phyloP scores from a whole-genome alignment of 2,329 filamentous ascomycete genomes.

The Cladophialophora psammophila region DNA sequence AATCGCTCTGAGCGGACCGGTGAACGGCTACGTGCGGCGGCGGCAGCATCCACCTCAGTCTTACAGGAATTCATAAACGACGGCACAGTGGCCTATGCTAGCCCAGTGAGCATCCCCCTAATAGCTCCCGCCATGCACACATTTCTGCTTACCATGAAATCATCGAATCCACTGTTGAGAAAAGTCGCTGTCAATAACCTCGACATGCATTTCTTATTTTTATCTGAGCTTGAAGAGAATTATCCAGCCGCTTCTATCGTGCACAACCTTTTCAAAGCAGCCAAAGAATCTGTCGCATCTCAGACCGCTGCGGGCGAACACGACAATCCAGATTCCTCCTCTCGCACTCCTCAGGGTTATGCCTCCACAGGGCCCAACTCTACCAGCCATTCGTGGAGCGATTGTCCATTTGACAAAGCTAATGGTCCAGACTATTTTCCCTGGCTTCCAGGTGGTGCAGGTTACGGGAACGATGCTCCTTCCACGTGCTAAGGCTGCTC shows the following conservation, averaged over 20 bases:
- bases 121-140: not conserved
- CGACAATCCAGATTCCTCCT: too few species aligned
- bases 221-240: conserved; percentile 3
- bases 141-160: not conserved
- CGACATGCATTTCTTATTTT: not conserved
- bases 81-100: not conserved
- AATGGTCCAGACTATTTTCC: too few species aligned
- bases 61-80: not conserved
- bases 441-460: too few species aligned
- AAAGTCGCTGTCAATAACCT: not conserved
- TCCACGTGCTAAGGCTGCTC: too few species aligned
- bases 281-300: not conserved
- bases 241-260: conserved; percentile 9
- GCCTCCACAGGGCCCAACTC: too few species aligned
- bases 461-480: too few species aligned
- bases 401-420: too few species aligned
- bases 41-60: not conserved
- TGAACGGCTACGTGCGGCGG: not conserved
- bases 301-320: too few species aligned
- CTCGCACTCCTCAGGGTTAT: too few species aligned
- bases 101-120: not conserved
- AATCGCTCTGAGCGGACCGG: not conserved
- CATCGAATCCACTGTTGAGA: not conserved
- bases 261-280: not conserved
- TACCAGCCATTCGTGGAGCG: too few species aligned